A percentile compares a stretch with the other conserved stretches of the same genome.
These are phyloP conservation scores for Escovopsis weberi DNA, from an alignment of 2,329 filamentous ascomycete genomes.

Conservation along the genomic window DNA sequence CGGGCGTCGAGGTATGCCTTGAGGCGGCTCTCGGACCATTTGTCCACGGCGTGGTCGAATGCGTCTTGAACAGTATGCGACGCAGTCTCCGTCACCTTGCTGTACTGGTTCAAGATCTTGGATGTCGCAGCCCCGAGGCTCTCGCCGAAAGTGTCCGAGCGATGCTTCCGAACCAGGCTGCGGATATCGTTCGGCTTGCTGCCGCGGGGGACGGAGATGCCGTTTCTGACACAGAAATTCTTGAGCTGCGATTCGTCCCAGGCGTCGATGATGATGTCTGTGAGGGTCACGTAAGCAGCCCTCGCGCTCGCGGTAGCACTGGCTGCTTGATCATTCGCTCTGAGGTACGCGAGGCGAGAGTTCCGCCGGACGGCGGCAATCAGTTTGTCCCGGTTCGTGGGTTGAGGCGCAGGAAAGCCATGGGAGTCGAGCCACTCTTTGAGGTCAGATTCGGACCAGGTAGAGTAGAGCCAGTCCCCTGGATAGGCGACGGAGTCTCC, in stretches of 20 bases:
- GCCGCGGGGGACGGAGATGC: slow-evolving; percentile 74
- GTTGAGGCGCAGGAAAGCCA: slow-evolving; percentile 76
- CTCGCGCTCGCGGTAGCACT: slow-evolving; percentile 51
- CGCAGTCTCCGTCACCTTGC: slow-evolving; percentile 58
- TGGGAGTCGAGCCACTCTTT: slow-evolving; percentile 88
- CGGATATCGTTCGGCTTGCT: slow-evolving; percentile 81
- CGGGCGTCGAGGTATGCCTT: slow-evolving; percentile 69
- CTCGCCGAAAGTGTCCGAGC: slow-evolving; percentile 55
- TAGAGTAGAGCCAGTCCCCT: slow-evolving; percentile 83
- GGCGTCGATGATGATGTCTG: slow-evolving; percentile 71
- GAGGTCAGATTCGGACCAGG: slow-evolving; percentile 85
- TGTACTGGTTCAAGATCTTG: slow-evolving; percentile 61
- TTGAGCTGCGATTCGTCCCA: slow-evolving; percentile 88
- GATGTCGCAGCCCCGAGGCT: slow-evolving; percentile 55
- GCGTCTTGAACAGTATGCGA: slow-evolving; percentile 47
- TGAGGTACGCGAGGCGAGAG: slow-evolving; percentile 62
- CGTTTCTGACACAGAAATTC: slow-evolving; percentile 84
- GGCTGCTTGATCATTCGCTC: slow-evolving; percentile 44
- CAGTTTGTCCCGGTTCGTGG: slow-evolving; percentile 69
- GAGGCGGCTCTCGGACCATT: slow-evolving; percentile 63
- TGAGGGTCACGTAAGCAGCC: slow-evolving; percentile 57
- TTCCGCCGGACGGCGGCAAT: slow-evolving; percentile 85
- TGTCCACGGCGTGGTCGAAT: slow-evolving; percentile 46
- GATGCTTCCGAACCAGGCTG: slow-evolving; percentile 78
- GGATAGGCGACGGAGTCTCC: slow-evolving; percentile 77